Conservation (phyloP, 2,329 filamentous ascomycete genomes). For the Ascochyta lentis region DNA sequence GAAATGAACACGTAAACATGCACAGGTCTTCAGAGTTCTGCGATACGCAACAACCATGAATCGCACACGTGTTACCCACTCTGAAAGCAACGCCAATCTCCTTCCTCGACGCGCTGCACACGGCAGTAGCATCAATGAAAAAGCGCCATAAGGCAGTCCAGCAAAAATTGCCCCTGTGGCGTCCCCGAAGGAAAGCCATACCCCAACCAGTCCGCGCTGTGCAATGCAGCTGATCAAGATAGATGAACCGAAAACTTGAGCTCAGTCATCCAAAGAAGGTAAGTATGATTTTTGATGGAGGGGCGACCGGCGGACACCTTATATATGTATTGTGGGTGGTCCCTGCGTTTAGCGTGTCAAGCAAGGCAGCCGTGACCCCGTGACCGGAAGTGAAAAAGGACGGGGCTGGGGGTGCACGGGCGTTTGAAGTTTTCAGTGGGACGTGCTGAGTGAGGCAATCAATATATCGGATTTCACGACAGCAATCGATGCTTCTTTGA, state of each 20-base stretch:
- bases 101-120: conserved; percentile 48
- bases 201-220: conserved; percentile 45
- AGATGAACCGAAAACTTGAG: conserved; percentile 41
- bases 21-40: too few relatives aligned
- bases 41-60: too few relatives aligned
- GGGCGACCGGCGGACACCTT: neutral
- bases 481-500: neutral
- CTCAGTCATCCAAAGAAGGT: conserved; percentile 45
- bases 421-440: neutral
- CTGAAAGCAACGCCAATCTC: conserved; percentile 1
- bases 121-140: conserved; percentile 50
- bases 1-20: neutral
- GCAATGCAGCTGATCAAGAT: conserved; percentile 45
- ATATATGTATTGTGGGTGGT: neutral
- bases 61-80: too few relatives aligned
- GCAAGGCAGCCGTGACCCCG: neutral
- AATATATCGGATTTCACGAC: neutral
- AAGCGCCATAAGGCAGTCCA: conserved; percentile 28
- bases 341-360: neutral
- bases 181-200: conserved; percentile 46
- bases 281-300: conserved; percentile 24
- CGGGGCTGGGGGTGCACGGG: neutral
- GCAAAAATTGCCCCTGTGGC: conserved; percentile 44
- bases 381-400: neutral
- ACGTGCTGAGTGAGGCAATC: neutral